A percentile compares a stretch with the other conserved stretches of the same genome.
These are phyloP conservation scores for Simplicillium aogashimaense DNA, from an alignment of 2,329 filamentous ascomycete species.

Conservation along the genomic window DNA sequence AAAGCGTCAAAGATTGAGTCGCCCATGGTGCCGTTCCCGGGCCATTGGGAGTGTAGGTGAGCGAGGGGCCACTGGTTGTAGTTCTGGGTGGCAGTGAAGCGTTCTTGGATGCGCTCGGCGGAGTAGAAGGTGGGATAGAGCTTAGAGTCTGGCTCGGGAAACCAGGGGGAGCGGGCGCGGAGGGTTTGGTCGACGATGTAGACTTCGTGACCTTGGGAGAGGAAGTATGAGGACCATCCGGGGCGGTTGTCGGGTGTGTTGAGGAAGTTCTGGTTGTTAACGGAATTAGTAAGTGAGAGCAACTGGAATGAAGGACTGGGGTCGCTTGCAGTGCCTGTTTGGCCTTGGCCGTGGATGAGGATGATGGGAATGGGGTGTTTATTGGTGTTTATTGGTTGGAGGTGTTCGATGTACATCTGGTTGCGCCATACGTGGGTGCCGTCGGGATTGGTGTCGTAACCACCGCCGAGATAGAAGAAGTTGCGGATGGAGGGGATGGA, in stretches of 20 bases:
- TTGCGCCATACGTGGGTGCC: constrained; percentile 21
- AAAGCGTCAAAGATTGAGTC: constrained; percentile 30
- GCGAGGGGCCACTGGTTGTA: constrained; percentile 28
- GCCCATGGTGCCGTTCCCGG: constrained; percentile 26
- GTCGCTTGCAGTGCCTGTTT: constrained; percentile 26
- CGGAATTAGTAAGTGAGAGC: neutral
- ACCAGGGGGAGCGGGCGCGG: constrained; percentile 33
- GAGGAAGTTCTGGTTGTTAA: constrained; percentile 28
- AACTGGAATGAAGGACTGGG: too few relatives aligned
- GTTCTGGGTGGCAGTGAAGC: constrained; percentile 24
- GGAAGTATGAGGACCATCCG: constrained; percentile 38
- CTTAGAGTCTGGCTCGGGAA: constrained; percentile 17
- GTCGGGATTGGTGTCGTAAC: constrained; percentile 18
- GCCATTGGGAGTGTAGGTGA: constrained; percentile 30
- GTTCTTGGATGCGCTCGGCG: constrained; percentile 22
- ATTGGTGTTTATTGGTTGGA: constrained; percentile 23
- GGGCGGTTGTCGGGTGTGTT: constrained; percentile 34
- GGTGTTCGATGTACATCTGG: constrained; percentile 45
- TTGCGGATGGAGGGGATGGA: constrained; percentile 11
- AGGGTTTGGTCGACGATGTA: constrained; percentile 36
- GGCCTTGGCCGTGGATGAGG: constrained; percentile 30
- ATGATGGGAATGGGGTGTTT: constrained; percentile 23
- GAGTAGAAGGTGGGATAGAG: constrained; percentile 15
- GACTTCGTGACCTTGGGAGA: constrained; percentile 33
- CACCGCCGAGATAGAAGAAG: constrained; percentile 26